Percentiles rank a stretch among this genome's conserved stretches.
These are phyloP conservation scores for Zasmidium cellare DNA, from an alignment of 2,329 filamentous ascomycete species.

Conservation along the genomic window DNA sequence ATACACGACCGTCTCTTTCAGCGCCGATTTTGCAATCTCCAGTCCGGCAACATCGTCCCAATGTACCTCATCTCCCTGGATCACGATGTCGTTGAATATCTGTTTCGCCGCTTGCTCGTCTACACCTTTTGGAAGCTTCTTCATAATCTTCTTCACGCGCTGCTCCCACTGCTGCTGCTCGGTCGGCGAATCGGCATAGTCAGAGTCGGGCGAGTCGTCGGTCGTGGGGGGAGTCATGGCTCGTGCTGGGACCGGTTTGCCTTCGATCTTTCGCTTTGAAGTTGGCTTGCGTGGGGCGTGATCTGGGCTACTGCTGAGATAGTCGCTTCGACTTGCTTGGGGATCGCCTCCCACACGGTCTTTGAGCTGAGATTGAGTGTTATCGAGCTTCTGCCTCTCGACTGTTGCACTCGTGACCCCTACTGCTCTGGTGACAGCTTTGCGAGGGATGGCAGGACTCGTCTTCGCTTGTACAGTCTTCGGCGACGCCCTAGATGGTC, in stretches of 20 bases:
- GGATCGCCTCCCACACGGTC: conserved; percentile 14
- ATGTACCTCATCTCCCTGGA: conserved; percentile 89
- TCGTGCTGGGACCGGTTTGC: conserved; percentile 22
- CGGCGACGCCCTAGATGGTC: conserved; percentile 16
- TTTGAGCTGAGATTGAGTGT: conserved; percentile 23
- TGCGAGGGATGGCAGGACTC: conserved; percentile 32
- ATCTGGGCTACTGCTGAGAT: conserved; percentile 24
- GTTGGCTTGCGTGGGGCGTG: conserved; percentile 16
- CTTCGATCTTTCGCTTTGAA: conserved; percentile 26
- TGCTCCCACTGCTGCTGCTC: conserved; percentile 59
- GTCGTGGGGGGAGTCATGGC: conserved; percentile 47
- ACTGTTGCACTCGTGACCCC: conserved; percentile 35
- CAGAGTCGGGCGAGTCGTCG: conserved; percentile 44
- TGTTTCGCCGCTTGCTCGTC: conserved; percentile 82
- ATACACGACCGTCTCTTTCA: conserved; percentile 96
- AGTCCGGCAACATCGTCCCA: conserved; percentile 94
- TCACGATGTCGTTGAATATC: conserved; percentile 93
- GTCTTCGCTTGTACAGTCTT: conserved; percentile 26
- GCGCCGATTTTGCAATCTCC: conserved; percentile 82
- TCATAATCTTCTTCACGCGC: conserved; percentile 66
- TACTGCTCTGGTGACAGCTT: conserved; percentile 33
- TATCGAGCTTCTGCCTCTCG: conserved; percentile 35
- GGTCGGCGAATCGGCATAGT: conserved; percentile 29
- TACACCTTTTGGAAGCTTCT: conserved; percentile 76
- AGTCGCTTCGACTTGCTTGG: conserved; percentile 8